Base-by-base conservation (phyloP, 2,329 filamentous ascomycete genomes). In the Myriangium duriaei region DNA sequence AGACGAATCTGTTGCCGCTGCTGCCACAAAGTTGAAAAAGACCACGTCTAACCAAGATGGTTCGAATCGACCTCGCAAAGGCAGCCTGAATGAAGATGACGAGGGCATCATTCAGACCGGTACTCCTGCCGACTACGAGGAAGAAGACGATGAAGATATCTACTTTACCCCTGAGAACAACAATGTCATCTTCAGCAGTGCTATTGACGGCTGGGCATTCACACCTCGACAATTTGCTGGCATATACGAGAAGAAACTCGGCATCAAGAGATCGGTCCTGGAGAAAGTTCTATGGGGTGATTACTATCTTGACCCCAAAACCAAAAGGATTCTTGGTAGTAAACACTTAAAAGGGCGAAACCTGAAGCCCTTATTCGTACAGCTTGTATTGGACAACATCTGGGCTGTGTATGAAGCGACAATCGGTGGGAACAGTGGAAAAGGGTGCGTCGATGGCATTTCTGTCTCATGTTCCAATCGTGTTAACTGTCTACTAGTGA, bases 101-200 rank as follows among this genome's bases (percentile, higher is more conserved):
- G 72, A 79, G 41, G 60, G 58, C 19, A 47, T 63, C 28, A 59
- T 65, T 30, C 65, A 61, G 2, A 67, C 62, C 30, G 59, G 56
- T 26, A 67, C 68, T 0, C 62, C 65, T 19, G 65, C 64, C 7
- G 71, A 74, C 32, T 98, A 85, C 49, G 79, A 95, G 57, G 91
- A 96, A 56, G 77, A 78, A 49, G 87, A 95, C 52, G 91, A 98
- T 52, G 87, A 96, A 57, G 87, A 95, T 57, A 78, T 98, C 16
- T 98, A 98, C 59, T 98, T 98, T 61, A 85, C 91, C 1, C 91
- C 91, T 0, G 91, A 98, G 55, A 93, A 88, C 61, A 95, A 95
- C 59, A 98, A 98, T 54, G 91, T 98, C 58, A 96, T 98, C 46
- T 98, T 98, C 58, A 86, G 85, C 64, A 96, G 88, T 56, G 91